Evolutionary conservation across 345 rosid species (phyloP).

Genomic region (Lepidium africanum): DNA sequence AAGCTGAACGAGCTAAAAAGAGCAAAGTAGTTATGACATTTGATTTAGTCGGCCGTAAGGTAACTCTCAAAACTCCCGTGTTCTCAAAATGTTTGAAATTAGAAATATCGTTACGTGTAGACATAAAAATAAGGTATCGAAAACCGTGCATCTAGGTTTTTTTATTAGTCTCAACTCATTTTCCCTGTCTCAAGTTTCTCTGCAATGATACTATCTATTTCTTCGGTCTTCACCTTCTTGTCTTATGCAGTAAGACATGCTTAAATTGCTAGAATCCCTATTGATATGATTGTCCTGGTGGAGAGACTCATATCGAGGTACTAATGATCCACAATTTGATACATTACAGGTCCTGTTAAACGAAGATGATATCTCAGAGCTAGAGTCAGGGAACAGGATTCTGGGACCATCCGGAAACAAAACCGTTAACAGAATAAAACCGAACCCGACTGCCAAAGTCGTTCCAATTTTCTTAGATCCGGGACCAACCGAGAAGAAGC

Average conservation of each 20-base stretch:
- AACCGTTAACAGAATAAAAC: slow-evolving; percentile 66
- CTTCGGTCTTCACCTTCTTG: not conserved
- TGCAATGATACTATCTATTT: not conserved
- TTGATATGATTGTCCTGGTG: not conserved
- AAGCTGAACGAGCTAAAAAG: slow-evolving; percentile 63
- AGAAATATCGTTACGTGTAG: not conserved
- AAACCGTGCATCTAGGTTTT: not conserved
- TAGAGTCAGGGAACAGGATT: slow-evolving; percentile 56
- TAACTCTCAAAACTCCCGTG: slow-evolving; percentile 4
- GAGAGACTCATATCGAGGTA: not conserved
- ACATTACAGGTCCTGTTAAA: slow-evolving; percentile 58
- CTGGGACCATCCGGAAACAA: slow-evolving; percentile 50
- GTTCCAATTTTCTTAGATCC: slow-evolving; percentile 75
- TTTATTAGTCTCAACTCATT: not conserved
- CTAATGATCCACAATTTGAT: not conserved
- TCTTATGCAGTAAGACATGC: not conserved
- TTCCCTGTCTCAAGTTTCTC: not conserved
- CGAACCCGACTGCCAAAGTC: slow-evolving; percentile 57
- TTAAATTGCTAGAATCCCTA: not conserved
- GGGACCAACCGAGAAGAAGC: slow-evolving; percentile 40
- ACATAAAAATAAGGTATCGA: not conserved
- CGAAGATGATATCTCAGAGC: slow-evolving; percentile 63
- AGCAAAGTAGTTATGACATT: slow-evolving; percentile 80
- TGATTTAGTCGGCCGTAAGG: slow-evolving; percentile 97
- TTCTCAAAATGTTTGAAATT: not conserved